A percentile compares a stretch with the other conserved stretches of the same genome.
phyloP scores from a whole-genome alignment of 2,329 filamentous ascomycete species.

The Rhynchosporium agropyri region DNA sequence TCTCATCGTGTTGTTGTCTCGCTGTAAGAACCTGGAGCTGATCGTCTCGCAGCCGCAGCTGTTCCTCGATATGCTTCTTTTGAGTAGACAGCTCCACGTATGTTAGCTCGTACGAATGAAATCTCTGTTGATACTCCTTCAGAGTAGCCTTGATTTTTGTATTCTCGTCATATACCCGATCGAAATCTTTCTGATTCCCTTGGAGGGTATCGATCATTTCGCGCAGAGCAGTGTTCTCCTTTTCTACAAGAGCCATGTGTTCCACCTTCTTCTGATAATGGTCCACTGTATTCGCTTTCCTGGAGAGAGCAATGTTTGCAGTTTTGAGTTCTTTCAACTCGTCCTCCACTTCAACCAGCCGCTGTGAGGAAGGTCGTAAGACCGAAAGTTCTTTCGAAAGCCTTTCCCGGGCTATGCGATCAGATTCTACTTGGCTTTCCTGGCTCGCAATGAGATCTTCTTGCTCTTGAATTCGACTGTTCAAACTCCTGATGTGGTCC shows the following conservation, averaged over 20 bases:
- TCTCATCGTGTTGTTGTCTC: conserved; percentile 49
- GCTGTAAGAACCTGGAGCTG: conserved; percentile 42
- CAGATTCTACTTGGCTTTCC: conserved; percentile 65
- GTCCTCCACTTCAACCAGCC: conserved; percentile 57
- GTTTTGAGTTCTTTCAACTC: conserved; percentile 62
- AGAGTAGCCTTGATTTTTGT: conserved; percentile 43
- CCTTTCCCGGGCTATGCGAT: conserved; percentile 48
- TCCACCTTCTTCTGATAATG: conserved; percentile 66
- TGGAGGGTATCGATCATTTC: conserved; percentile 58
- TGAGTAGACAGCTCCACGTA: conserved; percentile 45
- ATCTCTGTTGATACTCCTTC: conserved; percentile 45
- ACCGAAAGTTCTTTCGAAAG: conserved; percentile 53
- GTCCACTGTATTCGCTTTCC: conserved; percentile 65
- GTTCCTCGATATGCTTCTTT: conserved; percentile 51
- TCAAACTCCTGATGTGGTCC: conserved; percentile 55
- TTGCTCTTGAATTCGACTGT: conserved; percentile 63
- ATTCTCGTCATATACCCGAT: conserved; percentile 39
- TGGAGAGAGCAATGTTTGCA: conserved; percentile 59
- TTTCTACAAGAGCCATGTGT: conserved; percentile 56
- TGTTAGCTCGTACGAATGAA: conserved; percentile 42
- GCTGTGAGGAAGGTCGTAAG: conserved; percentile 50
- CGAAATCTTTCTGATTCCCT: conserved; percentile 47
- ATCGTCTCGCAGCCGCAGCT: conserved; percentile 42
- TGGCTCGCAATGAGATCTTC: conserved; percentile 72
- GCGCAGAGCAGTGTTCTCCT: conserved; percentile 57